phyloP scores from a whole-genome alignment of 495 filamentous ascomycete genomes.

The Clavariopsis aquatica region DNA sequence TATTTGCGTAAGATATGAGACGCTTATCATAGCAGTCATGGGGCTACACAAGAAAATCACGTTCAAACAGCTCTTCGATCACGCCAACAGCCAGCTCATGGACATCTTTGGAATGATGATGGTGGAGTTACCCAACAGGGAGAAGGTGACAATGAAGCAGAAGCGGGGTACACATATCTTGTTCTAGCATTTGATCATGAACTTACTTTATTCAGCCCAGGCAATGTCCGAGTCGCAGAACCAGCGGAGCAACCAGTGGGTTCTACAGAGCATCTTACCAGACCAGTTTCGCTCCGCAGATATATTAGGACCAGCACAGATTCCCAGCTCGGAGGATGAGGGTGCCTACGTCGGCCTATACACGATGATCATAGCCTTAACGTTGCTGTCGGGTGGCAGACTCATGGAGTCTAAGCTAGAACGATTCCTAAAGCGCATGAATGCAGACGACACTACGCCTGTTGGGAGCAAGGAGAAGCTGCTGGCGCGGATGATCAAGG shows the following conservation, averaged over 20 bases:
- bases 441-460: conserved; percentile 73
- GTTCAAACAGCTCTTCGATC: conserved; percentile 48
- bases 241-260: conserved; percentile 67
- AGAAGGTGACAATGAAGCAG: conserved; percentile 75
- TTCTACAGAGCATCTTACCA: conserved; percentile 72
- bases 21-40: too few relatives aligned
- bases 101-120: conserved; percentile 82
- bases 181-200: not conserved
- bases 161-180: conserved; percentile 62
- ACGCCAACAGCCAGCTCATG: conserved; percentile 52
- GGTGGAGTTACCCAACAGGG: conserved; percentile 72
- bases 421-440: conserved; percentile 71
- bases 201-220: not conserved
- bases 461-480: conserved; percentile 75
- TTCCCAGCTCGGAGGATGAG: conserved; percentile 65
- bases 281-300: conserved; percentile 56
- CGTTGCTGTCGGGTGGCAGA: conserved; percentile 68
- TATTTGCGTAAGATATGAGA: too few relatives aligned
- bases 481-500: conserved; percentile 70
- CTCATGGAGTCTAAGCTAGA: conserved; percentile 61
- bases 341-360: conserved; percentile 78
- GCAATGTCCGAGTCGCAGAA: conserved; percentile 61
- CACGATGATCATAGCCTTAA: conserved; percentile 73
- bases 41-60: conserved; percentile 37
- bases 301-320: conserved; percentile 68